Evolutionary conservation across 2,329 filamentous ascomycete genomes (phyloP), one percentile per base, ranked within the genome.

Genomic region (Aspergillus sp.): DNA sequence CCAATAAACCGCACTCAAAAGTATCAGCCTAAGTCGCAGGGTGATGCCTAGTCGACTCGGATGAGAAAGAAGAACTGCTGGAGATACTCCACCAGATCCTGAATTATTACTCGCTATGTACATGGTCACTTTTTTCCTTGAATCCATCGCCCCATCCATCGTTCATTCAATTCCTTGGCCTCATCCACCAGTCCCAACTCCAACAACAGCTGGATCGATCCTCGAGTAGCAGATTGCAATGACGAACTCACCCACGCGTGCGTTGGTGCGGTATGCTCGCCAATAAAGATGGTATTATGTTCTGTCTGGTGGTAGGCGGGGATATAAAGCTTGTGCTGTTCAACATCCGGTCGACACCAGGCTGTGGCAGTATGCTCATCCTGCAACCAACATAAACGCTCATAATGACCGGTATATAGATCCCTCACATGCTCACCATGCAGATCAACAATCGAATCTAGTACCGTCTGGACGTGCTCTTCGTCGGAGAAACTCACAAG

Each of bases 121-220:
- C 19, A 19, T 19, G 19, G 19, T 19, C 19, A 19, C 19, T 19
- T 19, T 19, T 19, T 19, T 4, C 19, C 19, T 2, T 40, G 34
- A 51, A 83, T 82, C 81, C 81, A 86, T 49, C 82, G 72, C 5
- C 77, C 81, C 81, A 85, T 85, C 82, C 82, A 86, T 46, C 76
- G 76, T 30, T 79, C 68, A 7, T 78, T 78, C 5, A 83, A 69
- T 38, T 74, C 65, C 66, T 86, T 86, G 2, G 83, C 83, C 65
- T 86, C 83, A 55, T 86, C 82, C 0, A 86, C 81, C 37, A 86
- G 62, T 0, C 83, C 83, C 59, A 86, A 65, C 53, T 79, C 75
- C 60, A 60, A 47, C 10, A 65, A 48, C 32, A 66, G 40, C 46
- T 66, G 61, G 5, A 65, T 45, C 5, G 51, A 48, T 7, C 63